phyloP scores from a whole-genome alignment of 495 filamentous ascomycete species.

The Glonium stellatum region DNA sequence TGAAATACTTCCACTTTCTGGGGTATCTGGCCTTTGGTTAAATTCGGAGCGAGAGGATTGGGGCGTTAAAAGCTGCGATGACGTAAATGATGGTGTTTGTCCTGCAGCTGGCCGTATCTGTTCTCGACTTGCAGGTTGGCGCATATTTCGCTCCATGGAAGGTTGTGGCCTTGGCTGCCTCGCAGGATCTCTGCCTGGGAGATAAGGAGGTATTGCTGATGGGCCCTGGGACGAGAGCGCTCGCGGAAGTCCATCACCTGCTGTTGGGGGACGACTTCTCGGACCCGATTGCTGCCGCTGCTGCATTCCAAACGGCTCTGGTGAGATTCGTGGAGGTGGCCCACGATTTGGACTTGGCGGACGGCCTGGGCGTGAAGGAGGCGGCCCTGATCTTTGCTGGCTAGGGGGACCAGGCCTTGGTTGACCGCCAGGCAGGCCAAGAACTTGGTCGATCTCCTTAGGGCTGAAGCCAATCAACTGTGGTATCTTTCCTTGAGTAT shows the following conservation, averaged over 20 bases:
- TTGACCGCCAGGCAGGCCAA: slow-evolving; percentile 35
- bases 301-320: not conserved
- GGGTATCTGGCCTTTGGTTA: slow-evolving; percentile 20
- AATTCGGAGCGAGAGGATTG: slow-evolving; percentile 32
- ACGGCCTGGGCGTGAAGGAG: not conserved
- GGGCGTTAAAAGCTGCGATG: slow-evolving; percentile 23
- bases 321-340: not conserved
- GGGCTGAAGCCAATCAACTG: slow-evolving; percentile 74
- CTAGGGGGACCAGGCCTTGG: not conserved
- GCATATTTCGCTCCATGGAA: slow-evolving; percentile 27
- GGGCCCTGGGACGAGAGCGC: slow-evolving; percentile 8
- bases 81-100: slow-evolving; percentile 1
- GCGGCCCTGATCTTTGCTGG: not conserved
- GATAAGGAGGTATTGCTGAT: slow-evolving; percentile 10
- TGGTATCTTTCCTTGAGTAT: slow-evolving; percentile 80
- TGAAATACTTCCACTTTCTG: slow-evolving; percentile 20
- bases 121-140: slow-evolving; percentile 27
- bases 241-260: slow-evolving; percentile 11
- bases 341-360: not conserved
- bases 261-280: slow-evolving; percentile 12
- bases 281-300: not conserved
- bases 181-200: slow-evolving; percentile 11
- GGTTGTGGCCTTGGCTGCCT: slow-evolving; percentile 19
- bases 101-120: slow-evolving; percentile 9
- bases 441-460: slow-evolving; percentile 64